Evolutionary conservation across 176 grass and related monocot species (phyloP).

Genomic region (Eragrostis nindensis): DNA sequence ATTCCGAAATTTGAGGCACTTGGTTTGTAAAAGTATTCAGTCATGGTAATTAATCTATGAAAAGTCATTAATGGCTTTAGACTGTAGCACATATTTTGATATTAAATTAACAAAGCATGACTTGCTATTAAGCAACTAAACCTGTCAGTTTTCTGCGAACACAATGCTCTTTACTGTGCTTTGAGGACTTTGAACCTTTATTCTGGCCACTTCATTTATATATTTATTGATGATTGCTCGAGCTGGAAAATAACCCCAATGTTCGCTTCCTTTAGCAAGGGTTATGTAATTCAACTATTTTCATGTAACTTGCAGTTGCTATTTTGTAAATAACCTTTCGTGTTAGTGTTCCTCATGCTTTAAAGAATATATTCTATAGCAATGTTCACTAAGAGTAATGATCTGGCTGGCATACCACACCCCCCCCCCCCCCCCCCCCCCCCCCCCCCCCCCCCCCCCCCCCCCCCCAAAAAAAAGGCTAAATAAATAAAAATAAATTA

Average conservation of each 20-base stretch:
- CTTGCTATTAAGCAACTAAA: background rate
- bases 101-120: background rate
- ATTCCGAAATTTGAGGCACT: background rate
- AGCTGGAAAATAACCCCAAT: background rate
- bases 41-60: background rate
- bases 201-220: background rate
- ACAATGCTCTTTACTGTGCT: background rate
- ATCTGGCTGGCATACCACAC: too few species aligned
- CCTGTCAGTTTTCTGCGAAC: background rate
- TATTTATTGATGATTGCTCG: slow-evolving; percentile 3
- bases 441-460: too few species aligned
- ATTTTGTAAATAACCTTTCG: background rate
- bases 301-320: background rate
- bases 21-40: background rate
- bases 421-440: too few species aligned
- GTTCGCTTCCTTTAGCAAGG: background rate
- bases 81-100: background rate
- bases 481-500: background rate
- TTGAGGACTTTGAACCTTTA: background rate
- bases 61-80: background rate
- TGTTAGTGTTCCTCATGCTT: slow-evolving; percentile 4
- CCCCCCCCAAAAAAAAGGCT: too few species aligned
- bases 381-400: background rate
- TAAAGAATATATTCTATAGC: background rate
- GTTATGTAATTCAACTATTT: background rate